Conservation (phyloP, 2,329 filamentous ascomycete species). For the Fusarium tanahbumbuense region DNA sequence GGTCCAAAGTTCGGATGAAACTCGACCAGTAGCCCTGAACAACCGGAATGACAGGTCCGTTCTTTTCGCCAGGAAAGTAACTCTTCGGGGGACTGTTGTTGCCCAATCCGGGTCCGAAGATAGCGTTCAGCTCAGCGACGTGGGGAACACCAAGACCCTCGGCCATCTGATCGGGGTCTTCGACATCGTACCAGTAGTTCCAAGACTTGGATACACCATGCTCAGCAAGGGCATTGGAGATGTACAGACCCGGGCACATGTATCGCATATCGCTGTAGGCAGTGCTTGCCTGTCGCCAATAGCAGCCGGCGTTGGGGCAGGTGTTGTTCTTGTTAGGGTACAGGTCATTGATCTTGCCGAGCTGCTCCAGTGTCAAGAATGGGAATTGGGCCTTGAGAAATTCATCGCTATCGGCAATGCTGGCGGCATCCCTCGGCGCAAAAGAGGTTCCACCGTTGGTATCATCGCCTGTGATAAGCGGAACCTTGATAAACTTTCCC, state of each 20-base stretch:
- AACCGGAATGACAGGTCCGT: constrained; percentile 67
- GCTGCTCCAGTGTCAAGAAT: constrained; percentile 47
- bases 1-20: constrained; percentile 75
- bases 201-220: constrained; percentile 60
- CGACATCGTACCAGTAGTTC: constrained; percentile 78
- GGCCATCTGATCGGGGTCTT: constrained; percentile 64
- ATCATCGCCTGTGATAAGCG: constrained; percentile 60
- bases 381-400: constrained; percentile 53
- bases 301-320: constrained; percentile 50
- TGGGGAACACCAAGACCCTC: constrained; percentile 74
- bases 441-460: constrained; percentile 55
- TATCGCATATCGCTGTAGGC: constrained; percentile 53
- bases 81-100: constrained; percentile 58
- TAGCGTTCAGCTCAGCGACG: constrained; percentile 72
- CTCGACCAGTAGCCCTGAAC: constrained; percentile 80
- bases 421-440: constrained; percentile 47
- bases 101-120: constrained; percentile 73
- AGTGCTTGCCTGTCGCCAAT: constrained; percentile 54
- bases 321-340: constrained; percentile 53
- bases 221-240: constrained; percentile 46
- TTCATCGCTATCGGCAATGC: constrained; percentile 48
- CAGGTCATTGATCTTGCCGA: constrained; percentile 49
- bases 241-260: constrained; percentile 51
- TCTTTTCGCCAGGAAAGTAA: constrained; percentile 64
- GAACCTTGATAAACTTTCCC: constrained; percentile 65